A percentile compares a stretch with the other conserved stretches of the same genome.
Evolutionary conservation across 176 grass and related monocot genomes (phyloP).

Genomic region (Poa annua): DNA sequence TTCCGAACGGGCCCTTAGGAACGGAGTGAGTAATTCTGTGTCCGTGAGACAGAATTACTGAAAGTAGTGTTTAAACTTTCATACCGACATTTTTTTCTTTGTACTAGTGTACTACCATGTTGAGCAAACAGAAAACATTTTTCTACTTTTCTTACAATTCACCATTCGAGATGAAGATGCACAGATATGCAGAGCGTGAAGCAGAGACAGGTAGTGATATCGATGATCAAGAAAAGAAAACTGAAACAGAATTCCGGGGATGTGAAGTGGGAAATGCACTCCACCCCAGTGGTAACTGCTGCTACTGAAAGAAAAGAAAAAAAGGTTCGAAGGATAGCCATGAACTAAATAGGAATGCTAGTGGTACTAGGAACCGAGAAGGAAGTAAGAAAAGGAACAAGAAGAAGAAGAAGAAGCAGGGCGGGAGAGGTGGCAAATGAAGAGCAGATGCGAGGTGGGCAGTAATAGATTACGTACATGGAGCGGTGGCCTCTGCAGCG

Average conservation of each 20-base stretch:
- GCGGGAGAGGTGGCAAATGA: background rate
- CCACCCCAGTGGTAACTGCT: too few species aligned
- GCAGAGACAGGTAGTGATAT: too few species aligned
- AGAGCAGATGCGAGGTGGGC: background rate
- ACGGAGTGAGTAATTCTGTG: too few species aligned
- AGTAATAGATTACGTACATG: constrained; percentile 38
- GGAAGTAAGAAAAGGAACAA: background rate
- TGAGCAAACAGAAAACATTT: too few species aligned
- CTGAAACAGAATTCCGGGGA: background rate
- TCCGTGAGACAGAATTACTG: too few species aligned
- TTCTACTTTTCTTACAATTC: too few species aligned
- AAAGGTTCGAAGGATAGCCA: background rate
- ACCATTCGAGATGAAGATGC: background rate
- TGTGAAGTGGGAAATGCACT: background rate
- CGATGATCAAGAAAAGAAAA: background rate
- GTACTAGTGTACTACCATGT: too few species aligned
- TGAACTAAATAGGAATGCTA: background rate
- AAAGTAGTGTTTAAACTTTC: too few species aligned
- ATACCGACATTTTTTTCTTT: too few species aligned
- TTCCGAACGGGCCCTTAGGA: too few species aligned
- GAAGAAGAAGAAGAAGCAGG: background rate
- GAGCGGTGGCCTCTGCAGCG: constrained; percentile 43
- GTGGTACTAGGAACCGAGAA: background rate
- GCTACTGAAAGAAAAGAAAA: too few species aligned
- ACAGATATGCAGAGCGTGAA: background rate